Conservation (phyloP, 1,139 yeast species). For the Geotrichum candidum region DNA sequence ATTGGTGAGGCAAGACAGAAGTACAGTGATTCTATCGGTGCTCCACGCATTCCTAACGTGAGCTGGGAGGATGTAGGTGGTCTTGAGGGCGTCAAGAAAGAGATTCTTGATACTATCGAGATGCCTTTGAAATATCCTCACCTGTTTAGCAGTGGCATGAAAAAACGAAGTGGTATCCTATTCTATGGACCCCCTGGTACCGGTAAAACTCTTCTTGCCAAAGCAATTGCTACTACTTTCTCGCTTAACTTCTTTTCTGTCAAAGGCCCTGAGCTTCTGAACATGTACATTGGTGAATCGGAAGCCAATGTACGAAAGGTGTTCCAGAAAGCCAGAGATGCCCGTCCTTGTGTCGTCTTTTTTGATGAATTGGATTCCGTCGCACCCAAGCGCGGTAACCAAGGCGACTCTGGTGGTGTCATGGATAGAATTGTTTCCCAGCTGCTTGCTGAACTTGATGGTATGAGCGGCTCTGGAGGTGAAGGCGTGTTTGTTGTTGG, state of each 20-base stretch:
- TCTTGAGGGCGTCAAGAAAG: constrained; percentile 80
- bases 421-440: constrained; percentile 98
- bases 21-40: constrained; percentile 91
- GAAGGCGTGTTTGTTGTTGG: constrained; percentile 97
- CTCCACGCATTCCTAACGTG: constrained; percentile 91
- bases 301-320: constrained; percentile 95
- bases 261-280: constrained; percentile 89
- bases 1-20: constrained; percentile 79
- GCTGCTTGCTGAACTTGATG: constrained; percentile 87
- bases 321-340: constrained; percentile 90
- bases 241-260: constrained; percentile 91
- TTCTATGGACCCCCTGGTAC: constrained; percentile 99
- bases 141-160: constrained; percentile 76
- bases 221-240: constrained; percentile 93
- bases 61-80: constrained; percentile 97
- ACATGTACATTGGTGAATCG: constrained; percentile 97
- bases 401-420: constrained; percentile 97
- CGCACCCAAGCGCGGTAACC: constrained; percentile 96
- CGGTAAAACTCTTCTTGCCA: constrained; percentile 89
- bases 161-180: constrained; percentile 87
- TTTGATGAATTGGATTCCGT: constrained; percentile 96
- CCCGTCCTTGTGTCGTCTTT: constrained; percentile 94
- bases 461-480: constrained; percentile 81
- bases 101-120: constrained; percentile 89
- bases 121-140: constrained; percentile 94